Evolutionary conservation across 129 eudicot genomes (phyloP).

Genomic region (Escallonia rubra): DNA sequence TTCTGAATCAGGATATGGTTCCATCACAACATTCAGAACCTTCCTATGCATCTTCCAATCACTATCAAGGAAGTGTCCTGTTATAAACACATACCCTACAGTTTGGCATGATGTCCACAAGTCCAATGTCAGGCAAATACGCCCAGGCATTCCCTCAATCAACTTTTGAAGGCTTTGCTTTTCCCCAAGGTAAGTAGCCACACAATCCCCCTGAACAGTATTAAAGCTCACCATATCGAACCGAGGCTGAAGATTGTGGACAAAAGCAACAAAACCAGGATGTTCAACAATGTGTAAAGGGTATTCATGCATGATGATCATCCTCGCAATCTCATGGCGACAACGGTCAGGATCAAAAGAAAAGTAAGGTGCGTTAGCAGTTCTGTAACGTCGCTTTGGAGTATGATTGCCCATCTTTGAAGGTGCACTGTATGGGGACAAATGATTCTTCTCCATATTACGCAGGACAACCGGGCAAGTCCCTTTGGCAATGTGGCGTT

Average conservation of each 20-base stretch:
- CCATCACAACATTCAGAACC: slow-evolving; percentile 79
- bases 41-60: slow-evolving; percentile 83
- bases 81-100: slow-evolving; percentile 68
- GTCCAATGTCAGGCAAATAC: slow-evolving; percentile 70
- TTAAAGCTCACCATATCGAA: slow-evolving; percentile 76
- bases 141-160: slow-evolving; percentile 71
- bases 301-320: slow-evolving; percentile 90
- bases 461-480: slow-evolving; percentile 70
- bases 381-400: slow-evolving; percentile 67
- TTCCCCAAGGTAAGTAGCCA: slow-evolving; percentile 67
- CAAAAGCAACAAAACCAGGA: slow-evolving; percentile 72
- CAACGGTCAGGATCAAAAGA: slow-evolving; percentile 65
- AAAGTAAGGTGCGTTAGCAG: slow-evolving; percentile 41
- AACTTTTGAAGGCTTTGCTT: slow-evolving; percentile 57
- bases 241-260: slow-evolving; percentile 77
- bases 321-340: slow-evolving; percentile 76
- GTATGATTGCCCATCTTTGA: slow-evolving; percentile 39
- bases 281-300: slow-evolving; percentile 94
- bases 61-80: slow-evolving; percentile 79
- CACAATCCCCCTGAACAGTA: slow-evolving; percentile 83
- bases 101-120: slow-evolving; percentile 66
- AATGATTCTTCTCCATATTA: slow-evolving; percentile 38
- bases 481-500: slow-evolving; percentile 91
- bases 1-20: slow-evolving; percentile 84
- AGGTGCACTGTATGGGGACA: slow-evolving; percentile 51